Evolutionary conservation across 2,329 filamentous ascomycete species (phyloP).

Genomic region (Botrytis sinoallii): DNA sequence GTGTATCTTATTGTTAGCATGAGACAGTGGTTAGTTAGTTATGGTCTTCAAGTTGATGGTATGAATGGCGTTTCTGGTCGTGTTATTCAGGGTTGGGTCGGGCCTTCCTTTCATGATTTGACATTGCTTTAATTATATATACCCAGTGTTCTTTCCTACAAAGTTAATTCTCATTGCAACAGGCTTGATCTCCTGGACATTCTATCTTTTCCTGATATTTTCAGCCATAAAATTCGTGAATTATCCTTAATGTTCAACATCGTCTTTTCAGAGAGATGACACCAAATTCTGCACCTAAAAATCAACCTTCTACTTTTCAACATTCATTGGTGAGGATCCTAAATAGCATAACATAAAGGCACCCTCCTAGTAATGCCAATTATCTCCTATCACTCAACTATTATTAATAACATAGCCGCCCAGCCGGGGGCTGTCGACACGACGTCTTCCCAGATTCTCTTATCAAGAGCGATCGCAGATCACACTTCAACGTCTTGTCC

Average conservation of each 20-base stretch:
- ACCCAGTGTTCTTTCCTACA: constrained; percentile 16
- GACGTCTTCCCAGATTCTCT: constrained; percentile 48
- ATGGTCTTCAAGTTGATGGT: not conserved
- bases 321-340: not conserved
- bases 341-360: not conserved
- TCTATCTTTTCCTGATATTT: not conserved
- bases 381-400: constrained; percentile 30
- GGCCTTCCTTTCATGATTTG: constrained; percentile 22
- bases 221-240: not conserved
- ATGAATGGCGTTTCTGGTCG: constrained; percentile 19
- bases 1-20: not conserved
- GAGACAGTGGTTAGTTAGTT: not conserved
- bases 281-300: constrained; percentile 11
- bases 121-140: constrained; percentile 12
- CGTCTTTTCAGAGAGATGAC: constrained; percentile 6
- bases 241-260: constrained; percentile 9
- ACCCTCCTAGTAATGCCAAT: constrained; percentile 24
- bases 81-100: constrained; percentile 2
- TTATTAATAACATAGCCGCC: constrained; percentile 27
- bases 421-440: constrained; percentile 31
- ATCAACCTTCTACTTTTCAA: not conserved
- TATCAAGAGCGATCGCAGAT: constrained; percentile 45
- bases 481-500: constrained; percentile 22
- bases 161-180: not conserved
- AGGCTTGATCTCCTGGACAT: not conserved